A percentile compares a stretch with the other conserved stretches of the same genome.
phyloP scores from a whole-genome alignment of 176 grass and related monocot species.

The Juncus inflexus region DNA sequence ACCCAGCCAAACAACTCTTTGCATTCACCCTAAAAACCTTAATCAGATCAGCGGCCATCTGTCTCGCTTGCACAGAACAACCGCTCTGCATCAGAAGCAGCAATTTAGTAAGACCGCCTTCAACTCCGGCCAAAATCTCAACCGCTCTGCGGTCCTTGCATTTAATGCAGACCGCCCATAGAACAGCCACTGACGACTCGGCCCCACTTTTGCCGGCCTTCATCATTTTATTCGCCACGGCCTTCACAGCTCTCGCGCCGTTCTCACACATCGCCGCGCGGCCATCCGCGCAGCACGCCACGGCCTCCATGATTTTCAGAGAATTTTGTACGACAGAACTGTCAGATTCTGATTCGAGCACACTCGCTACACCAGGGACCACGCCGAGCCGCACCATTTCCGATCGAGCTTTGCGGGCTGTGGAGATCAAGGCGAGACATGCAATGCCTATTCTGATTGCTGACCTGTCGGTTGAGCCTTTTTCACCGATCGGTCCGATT shows the following conservation, averaged over 20 bases:
- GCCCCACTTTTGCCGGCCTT: conserved; percentile 60
- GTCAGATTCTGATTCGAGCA: conserved; percentile 26
- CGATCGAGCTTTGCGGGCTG: conserved; percentile 26
- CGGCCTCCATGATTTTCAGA: conserved; percentile 51
- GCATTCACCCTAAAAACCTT: conserved; percentile 74
- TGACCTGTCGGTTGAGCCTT: conserved; percentile 32
- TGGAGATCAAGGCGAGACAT: conserved; percentile 38
- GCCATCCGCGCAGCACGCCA: conserved; percentile 65
- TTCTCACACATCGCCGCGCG: conserved; percentile 65
- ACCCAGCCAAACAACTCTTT: conserved; percentile 85
- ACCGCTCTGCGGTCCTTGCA: conserved; percentile 59
- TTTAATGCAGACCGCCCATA: conserved; percentile 79
- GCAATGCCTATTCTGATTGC: conserved; percentile 43
- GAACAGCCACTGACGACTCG: conserved; percentile 67
- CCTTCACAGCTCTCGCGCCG: conserved; percentile 31
- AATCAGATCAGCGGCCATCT: conserved; percentile 81
- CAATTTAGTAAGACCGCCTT: conserved; percentile 59
- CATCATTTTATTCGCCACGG: conserved; percentile 66
- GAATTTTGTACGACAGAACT: conserved; percentile 26
- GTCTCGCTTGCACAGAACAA: conserved; percentile 59
- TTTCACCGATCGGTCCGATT: conserved; percentile 45
- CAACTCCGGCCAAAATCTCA: conserved; percentile 47
- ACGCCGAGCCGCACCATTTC: conserved; percentile 47
- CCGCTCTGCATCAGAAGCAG: conserved; percentile 83
- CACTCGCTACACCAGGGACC: conserved; percentile 39